phyloP scores from a whole-genome alignment of 352 stramenopile genomes.

The Phytophthora cactorum region DNA sequence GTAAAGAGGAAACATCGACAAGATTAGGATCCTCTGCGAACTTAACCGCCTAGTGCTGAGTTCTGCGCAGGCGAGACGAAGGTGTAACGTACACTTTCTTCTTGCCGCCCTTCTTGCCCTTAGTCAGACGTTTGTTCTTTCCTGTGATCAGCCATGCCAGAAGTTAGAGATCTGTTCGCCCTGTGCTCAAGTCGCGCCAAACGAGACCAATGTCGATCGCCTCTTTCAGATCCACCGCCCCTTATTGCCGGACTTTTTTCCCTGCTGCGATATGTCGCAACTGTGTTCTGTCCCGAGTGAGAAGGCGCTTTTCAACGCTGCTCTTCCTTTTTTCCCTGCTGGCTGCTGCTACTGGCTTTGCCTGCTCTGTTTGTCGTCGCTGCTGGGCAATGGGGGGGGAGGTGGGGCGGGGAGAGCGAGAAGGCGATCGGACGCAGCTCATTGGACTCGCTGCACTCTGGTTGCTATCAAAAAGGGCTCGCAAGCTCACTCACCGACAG shows the following conservation, averaged over 20 bases:
- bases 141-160: constrained; percentile 43
- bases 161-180: constrained; percentile 28
- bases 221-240: constrained; percentile 1
- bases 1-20: constrained; percentile 18
- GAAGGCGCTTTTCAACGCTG: constrained; percentile 18
- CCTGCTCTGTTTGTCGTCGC: constrained; percentile 24
- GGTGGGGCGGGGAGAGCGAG: constrained; percentile 2
- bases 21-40: constrained; percentile 15
- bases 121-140: constrained; percentile 93
- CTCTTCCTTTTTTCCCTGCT: constrained; percentile 19
- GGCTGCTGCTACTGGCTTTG: constrained; percentile 29
- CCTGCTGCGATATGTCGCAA: not conserved
- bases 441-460: constrained; percentile 1
- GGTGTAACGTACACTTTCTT: constrained; percentile 86
- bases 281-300: not conserved
- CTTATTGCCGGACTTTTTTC: not conserved
- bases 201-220: constrained; percentile 3
- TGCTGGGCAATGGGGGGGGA: constrained; percentile 2
- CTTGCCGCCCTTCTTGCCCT: constrained; percentile 93
- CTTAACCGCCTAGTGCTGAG: not conserved
- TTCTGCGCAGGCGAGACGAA: not conserved
- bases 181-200: not conserved
- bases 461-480: constrained; percentile 1
- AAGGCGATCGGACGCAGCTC: constrained; percentile 18
- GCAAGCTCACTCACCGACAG: constrained; percentile 72